Evolutionary conservation across 2,329 filamentous ascomycete genomes (phyloP), one percentile per base, ranked within the genome.

Genomic region (Mollisiaceae sp.): DNA sequence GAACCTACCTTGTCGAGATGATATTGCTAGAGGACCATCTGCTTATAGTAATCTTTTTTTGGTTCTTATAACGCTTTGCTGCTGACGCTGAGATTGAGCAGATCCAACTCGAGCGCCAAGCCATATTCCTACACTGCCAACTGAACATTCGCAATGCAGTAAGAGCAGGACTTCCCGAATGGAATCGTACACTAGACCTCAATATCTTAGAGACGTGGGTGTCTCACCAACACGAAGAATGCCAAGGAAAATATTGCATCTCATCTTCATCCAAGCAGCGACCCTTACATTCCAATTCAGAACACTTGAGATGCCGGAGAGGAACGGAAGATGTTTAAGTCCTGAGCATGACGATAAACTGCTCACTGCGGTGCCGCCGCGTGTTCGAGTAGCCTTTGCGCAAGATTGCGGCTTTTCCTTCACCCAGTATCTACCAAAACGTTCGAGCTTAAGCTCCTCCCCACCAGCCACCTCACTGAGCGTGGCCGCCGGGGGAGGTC

Each of bases 331-430:
- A 63, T 62, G 60, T 22, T 60, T 60, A 63, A 54, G 64, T 66
- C 60, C 60, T 55, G 43, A 59, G 64, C 56, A 66, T 8, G 64
- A 63, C 64, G 32, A 58, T 66, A 66, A 66, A 66, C 64, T 66
- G 60, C 64, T 59, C 57, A 43, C 8, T 39, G 50, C 57, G 64
- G 57, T 63, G 57, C 50, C 64, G 60, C 57, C 22, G 55, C 60
- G 60, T 63, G 60, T 59, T 20, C n/a, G n/a, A n/a, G n/a, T n/a
- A n/a, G n/a, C n/a, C n/a, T n/a, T n/a, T n/a, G n/a, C n/a, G n/a
- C n/a, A n/a, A n/a, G n/a, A n/a, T n/a, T n/a, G n/a, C n/a, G n/a
- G n/a, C n/a, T n/a, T n/a, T n/a, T n/a, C n/a, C n/a, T n/a, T n/a
- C n/a, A n/a, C n/a, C n/a, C n/a, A n/a, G n/a, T n/a, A n/a, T n/a